A percentile compares a stretch with the other conserved stretches of the same genome.
Evolutionary conservation across 2,329 filamentous ascomycete species (phyloP).

Genomic region (Lasiodiplodia sp.): DNA sequence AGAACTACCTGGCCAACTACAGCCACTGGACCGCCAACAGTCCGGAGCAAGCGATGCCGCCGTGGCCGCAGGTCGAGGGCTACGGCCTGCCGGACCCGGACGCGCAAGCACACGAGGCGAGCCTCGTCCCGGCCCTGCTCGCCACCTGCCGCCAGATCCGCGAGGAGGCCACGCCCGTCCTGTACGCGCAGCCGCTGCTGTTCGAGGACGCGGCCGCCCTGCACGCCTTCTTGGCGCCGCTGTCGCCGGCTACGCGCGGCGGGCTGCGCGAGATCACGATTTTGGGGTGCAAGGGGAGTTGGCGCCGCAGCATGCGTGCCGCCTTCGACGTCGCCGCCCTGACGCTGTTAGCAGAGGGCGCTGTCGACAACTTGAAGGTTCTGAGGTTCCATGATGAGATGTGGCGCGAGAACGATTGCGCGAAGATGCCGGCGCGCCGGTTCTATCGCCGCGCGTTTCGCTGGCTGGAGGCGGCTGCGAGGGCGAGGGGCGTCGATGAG

Average conservation of each 20-base stretch:
- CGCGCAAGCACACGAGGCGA: neutral
- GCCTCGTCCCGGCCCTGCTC: constrained; percentile 39
- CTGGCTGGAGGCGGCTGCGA: constrained; percentile 46
- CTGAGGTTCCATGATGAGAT: constrained; percentile 31
- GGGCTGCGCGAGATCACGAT: constrained; percentile 40
- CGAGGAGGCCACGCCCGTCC: constrained; percentile 37
- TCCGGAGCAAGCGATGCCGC: neutral
- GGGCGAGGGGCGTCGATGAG: constrained; percentile 34
- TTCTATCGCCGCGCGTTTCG: constrained; percentile 47
- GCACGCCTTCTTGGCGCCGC: constrained; percentile 43
- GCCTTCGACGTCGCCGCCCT: constrained; percentile 46
- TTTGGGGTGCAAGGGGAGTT: constrained; percentile 10
- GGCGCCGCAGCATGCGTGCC: constrained; percentile 40
- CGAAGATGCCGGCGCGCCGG: constrained; percentile 35
- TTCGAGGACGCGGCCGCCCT: constrained; percentile 40
- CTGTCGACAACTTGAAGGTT: constrained; percentile 38
- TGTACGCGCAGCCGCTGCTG: constrained; percentile 42
- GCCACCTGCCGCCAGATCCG: constrained; percentile 42
- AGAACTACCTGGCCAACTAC: constrained; percentile 30
- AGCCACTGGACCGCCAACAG: constrained; percentile 1
- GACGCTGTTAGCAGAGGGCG: constrained; percentile 37
- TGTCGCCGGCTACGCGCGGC: constrained; percentile 38
- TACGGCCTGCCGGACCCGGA: neutral
- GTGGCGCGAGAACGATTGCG: constrained; percentile 17
- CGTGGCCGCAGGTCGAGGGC: neutral